A percentile compares a stretch with the other conserved stretches of the same genome.
phyloP scores from a whole-genome alignment of 1,139 yeast genomes.

The Candida tropicalis region DNA sequence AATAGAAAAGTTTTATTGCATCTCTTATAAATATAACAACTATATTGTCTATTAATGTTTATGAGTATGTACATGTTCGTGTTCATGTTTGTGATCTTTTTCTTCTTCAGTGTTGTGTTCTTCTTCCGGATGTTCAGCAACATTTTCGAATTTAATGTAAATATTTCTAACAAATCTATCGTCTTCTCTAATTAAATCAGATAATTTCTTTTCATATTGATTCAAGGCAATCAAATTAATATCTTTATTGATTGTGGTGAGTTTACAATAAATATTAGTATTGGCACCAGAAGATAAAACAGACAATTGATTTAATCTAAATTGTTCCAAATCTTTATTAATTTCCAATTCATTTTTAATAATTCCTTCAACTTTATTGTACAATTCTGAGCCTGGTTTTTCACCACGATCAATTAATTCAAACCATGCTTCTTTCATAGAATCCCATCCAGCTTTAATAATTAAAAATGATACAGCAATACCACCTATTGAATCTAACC shows the following conservation, averaged over 20 bases:
- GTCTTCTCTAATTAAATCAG: slow-evolving; percentile 27
- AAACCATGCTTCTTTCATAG: slow-evolving; percentile 66
- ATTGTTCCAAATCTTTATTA: slow-evolving; percentile 20
- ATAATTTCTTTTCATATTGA: slow-evolving; percentile 28
- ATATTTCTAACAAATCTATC: slow-evolving; percentile 42
- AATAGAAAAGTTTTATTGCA: no score
- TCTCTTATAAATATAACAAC: slow-evolving; percentile 4
- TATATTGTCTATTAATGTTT: slow-evolving; percentile 12
- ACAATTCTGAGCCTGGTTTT: slow-evolving; percentile 30
- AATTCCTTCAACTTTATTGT: slow-evolving; percentile 27
- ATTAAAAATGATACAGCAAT: slow-evolving; percentile 78
- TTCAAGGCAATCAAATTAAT: slow-evolving; percentile 30
- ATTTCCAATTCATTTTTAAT: slow-evolving; percentile 23
- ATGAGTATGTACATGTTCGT: slow-evolving; percentile 17
- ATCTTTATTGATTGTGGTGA: slow-evolving; percentile 21
- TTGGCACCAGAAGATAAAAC: slow-evolving; percentile 78
- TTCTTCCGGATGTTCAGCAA: slow-evolving; percentile 12
- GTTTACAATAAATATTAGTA: slow-evolving; percentile 35
- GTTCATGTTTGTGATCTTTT: slow-evolving; percentile 8
- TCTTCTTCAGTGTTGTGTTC: slow-evolving; percentile 6
- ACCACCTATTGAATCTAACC: slow-evolving; percentile 94
- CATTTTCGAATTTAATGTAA: slow-evolving; percentile 19
- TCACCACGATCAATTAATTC: slow-evolving; percentile 73
- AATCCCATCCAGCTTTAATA: slow-evolving; percentile 80
- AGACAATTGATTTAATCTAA: slow-evolving; percentile 49